These are phyloP conservation scores for Rutstroemia sp. DNA, from an alignment of 2,329 filamentous ascomycete species.

Conservation along the genomic window DNA sequence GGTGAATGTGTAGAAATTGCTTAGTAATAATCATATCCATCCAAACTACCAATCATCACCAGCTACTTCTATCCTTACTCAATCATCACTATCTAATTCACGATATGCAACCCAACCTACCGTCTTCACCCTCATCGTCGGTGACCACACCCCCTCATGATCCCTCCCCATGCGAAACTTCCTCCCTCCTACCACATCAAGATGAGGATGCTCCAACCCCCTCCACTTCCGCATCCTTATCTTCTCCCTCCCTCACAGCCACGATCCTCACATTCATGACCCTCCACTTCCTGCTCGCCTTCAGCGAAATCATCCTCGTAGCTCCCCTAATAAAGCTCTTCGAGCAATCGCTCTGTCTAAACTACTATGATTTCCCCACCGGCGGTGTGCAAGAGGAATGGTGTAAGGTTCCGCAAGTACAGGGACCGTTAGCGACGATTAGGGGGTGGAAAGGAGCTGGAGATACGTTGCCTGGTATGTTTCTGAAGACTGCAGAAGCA, in stretches of 20 bases:
- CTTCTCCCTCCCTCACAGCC: not conserved
- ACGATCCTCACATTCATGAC: slow-evolving; percentile 19
- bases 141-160: too few species aligned
- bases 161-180: too few species aligned
- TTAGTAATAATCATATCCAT: too few species aligned
- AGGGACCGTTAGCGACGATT: slow-evolving; percentile 23
- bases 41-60: too few species aligned
- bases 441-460: slow-evolving; percentile 28
- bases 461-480: slow-evolving; percentile 25
- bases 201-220: not conserved
- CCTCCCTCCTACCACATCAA: not conserved
- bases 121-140: too few species aligned
- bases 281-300: slow-evolving; percentile 27
- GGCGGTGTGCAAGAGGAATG: slow-evolving; percentile 15
- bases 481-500: not conserved
- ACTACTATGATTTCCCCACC: slow-evolving; percentile 21
- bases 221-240: not conserved
- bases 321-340: slow-evolving; percentile 26
- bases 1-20: too few species aligned
- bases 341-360: slow-evolving; percentile 25
- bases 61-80: too few species aligned
- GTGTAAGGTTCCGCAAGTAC: slow-evolving; percentile 26
- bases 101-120: too few species aligned
- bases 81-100: too few species aligned
- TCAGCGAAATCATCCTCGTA: slow-evolving; percentile 26